These are phyloP conservation scores for Penicillium sp. DNA, from an alignment of 2,329 filamentous ascomycete species.

Conservation along the genomic window DNA sequence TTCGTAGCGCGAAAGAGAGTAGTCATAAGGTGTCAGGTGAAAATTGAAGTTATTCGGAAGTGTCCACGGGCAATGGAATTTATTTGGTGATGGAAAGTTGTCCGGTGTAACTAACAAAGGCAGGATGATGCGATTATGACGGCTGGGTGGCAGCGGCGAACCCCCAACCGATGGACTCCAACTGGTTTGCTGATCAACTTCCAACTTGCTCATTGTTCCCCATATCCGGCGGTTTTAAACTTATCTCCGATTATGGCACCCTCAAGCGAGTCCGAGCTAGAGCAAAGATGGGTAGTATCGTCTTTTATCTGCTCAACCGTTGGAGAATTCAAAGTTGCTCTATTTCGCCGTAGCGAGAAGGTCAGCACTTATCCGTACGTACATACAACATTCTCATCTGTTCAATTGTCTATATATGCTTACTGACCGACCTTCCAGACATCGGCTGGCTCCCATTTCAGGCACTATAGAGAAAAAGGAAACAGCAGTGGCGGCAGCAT, in stretches of 20 bases:
- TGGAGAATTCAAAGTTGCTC: slow-evolving; percentile 49
- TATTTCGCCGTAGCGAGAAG: slow-evolving; percentile 59
- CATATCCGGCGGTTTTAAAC: background rate
- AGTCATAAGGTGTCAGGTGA: too few relatives aligned
- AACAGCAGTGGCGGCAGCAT: slow-evolving; percentile 55
- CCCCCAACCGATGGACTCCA: background rate
- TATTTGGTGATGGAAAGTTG: too few relatives aligned
- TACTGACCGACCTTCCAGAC: slow-evolving; percentile 33
- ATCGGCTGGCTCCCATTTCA: slow-evolving; percentile 59
- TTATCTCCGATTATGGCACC: background rate
- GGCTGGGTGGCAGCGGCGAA: background rate
- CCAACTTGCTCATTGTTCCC: background rate
- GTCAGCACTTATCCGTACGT: slow-evolving; percentile 58
- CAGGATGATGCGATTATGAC: slow-evolving; percentile 1
- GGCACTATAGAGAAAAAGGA: slow-evolving; percentile 58
- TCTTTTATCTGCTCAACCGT: slow-evolving; percentile 41
- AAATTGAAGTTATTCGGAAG: too few relatives aligned
- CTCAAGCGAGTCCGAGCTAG: slow-evolving; percentile 9
- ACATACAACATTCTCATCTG: background rate
- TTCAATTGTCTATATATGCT: background rate
- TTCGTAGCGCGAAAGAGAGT: too few relatives aligned
- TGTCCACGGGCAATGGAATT: too few relatives aligned
- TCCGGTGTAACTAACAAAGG: background rate
- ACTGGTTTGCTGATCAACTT: background rate
- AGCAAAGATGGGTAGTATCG: slow-evolving; percentile 42